These are phyloP conservation scores for Heteromeles arbutifolia DNA, from an alignment of 306 rosid species.

Conservation along the genomic window DNA sequence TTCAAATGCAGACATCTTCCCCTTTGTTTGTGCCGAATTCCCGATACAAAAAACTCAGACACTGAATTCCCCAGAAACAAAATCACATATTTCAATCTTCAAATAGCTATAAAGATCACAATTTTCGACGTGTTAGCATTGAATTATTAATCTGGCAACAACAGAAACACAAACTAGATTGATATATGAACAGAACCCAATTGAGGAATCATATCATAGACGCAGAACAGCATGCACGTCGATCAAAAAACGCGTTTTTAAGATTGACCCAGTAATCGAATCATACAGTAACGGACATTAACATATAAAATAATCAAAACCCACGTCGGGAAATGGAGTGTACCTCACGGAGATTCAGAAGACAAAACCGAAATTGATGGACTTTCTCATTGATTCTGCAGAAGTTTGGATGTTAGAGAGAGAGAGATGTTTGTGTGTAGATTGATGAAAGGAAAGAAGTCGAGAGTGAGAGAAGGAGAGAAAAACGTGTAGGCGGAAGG, in stretches of 20 bases:
- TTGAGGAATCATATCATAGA: constrained; percentile 7
- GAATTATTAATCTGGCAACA: not conserved
- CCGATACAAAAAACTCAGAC: constrained; percentile 19
- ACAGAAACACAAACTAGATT: constrained; percentile 1
- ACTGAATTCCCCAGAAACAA: constrained; percentile 18
- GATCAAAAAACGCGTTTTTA: constrained; percentile 3
- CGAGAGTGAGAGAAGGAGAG: constrained; percentile 38
- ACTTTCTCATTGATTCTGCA: constrained; percentile 15
- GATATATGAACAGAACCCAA: constrained; percentile 7
- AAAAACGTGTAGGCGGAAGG: constrained; percentile 58
- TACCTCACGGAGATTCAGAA: constrained; percentile 39
- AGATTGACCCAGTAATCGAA: constrained; percentile 21
- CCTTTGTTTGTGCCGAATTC: constrained; percentile 22
- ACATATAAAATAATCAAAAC: constrained; percentile 11
- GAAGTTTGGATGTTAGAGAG: not conserved
- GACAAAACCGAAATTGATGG: constrained; percentile 13
- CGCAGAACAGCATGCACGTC: constrained; percentile 18
- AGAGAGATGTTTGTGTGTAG: not conserved
- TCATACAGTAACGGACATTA: not conserved
- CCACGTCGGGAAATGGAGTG: constrained; percentile 10
- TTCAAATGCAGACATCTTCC: constrained; percentile 76
- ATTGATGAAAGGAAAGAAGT: not conserved
- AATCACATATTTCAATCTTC: not conserved
- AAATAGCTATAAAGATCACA: not conserved
- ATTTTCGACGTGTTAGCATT: not conserved